Evolutionary conservation across 305 asterid genomes (phyloP).

Genomic region (Solanum chacoense): DNA sequence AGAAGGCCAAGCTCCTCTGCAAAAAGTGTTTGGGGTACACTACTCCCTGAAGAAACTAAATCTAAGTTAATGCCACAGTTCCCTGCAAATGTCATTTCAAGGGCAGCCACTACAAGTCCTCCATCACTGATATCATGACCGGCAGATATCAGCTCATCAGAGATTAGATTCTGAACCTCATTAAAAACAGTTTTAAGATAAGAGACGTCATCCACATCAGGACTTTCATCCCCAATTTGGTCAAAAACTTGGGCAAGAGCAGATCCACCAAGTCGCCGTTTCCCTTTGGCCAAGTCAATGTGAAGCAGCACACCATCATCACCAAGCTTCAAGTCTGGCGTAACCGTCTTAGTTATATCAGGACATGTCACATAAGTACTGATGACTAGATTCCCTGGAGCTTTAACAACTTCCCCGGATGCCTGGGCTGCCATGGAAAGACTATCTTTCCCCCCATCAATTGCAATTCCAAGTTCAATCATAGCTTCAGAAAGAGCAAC

Average conservation of each 20-base stretch:
- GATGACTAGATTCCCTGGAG: constrained; percentile 85
- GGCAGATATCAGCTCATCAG: constrained; percentile 63
- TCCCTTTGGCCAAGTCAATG: constrained; percentile 79
- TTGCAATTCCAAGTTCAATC: constrained; percentile 86
- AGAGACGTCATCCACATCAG: constrained; percentile 70
- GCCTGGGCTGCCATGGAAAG: constrained; percentile 91
- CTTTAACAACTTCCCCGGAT: constrained; percentile 81
- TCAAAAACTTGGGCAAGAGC: constrained; percentile 80
- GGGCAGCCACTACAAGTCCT: constrained; percentile 55
- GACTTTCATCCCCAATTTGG: constrained; percentile 71
- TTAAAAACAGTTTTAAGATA: constrained; percentile 66
- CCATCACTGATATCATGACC: constrained; percentile 97
- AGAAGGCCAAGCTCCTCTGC: constrained; percentile 85
- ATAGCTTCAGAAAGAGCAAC: constrained; percentile 79
- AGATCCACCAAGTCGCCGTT: constrained; percentile 75
- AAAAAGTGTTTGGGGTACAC: constrained; percentile 43
- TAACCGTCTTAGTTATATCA: constrained; percentile 81
- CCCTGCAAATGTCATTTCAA: constrained; percentile 96
- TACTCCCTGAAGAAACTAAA: constrained; percentile 30
- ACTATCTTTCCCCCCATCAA: constrained; percentile 94
- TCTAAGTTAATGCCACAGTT: constrained; percentile 59
- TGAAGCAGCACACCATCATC: constrained; percentile 68
- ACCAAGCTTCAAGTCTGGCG: constrained; percentile 78
- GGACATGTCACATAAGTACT: constrained; percentile 85
- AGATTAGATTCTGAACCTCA: constrained; percentile 58